Conservation (phyloP, 1,284 basidiomycete genomes). For the Pisolithus thermaeus region DNA sequence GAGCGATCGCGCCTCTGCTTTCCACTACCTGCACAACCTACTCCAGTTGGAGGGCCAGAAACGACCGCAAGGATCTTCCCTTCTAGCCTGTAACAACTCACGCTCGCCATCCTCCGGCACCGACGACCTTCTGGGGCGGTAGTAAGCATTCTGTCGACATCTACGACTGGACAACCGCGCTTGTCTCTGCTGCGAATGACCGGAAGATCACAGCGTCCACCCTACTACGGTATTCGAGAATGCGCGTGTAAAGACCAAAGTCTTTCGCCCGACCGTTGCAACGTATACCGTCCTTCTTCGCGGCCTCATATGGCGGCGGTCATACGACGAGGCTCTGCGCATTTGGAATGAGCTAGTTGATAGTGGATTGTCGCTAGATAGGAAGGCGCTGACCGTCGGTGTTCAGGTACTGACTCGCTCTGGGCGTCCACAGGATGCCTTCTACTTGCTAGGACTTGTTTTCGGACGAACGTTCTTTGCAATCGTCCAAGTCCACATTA, state of each 20-base stretch:
- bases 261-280: slow-evolving; percentile 36
- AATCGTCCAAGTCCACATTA: background rate
- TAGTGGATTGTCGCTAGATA: slow-evolving; percentile 33
- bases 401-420: slow-evolving; percentile 43
- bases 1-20: slow-evolving; percentile 38
- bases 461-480: slow-evolving; percentile 11
- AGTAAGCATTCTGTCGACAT: slow-evolving; percentile 25
- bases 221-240: slow-evolving; percentile 37
- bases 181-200: slow-evolving; percentile 32
- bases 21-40: slow-evolving; percentile 38
- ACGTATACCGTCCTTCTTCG: slow-evolving; percentile 47
- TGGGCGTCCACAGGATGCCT: slow-evolving; percentile 41
- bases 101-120: background rate
- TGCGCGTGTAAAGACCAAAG: slow-evolving; percentile 16
- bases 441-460: slow-evolving; percentile 44
- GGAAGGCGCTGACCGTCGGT: slow-evolving; percentile 43
- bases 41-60: slow-evolving; percentile 20
- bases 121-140: slow-evolving; percentile 2
- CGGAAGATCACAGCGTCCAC: slow-evolving; percentile 21
- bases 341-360: slow-evolving; percentile 42
- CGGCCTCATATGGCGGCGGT: slow-evolving; percentile 38
- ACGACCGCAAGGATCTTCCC: background rate
- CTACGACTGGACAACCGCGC: slow-evolving; percentile 30
- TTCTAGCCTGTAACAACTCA: background rate
- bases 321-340: slow-evolving; percentile 31